Percentiles rank a stretch among this genome's conserved stretches.
These are phyloP conservation scores for Fusarium euwallaceae DNA, from an alignment of 2,329 filamentous ascomycete species.

Conservation along the genomic window DNA sequence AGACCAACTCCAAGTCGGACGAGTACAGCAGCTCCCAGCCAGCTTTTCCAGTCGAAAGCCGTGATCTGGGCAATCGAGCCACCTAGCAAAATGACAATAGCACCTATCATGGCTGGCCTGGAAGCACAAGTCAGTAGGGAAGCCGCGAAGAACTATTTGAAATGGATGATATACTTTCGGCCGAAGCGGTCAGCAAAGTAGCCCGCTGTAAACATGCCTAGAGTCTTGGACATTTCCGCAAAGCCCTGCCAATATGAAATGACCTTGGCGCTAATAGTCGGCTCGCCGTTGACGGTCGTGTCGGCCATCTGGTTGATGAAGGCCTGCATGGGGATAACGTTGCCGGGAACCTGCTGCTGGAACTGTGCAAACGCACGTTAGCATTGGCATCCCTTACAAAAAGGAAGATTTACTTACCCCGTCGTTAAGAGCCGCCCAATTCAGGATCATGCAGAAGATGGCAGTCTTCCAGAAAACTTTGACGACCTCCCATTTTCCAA, in stretches of 20 bases:
- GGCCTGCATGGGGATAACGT: slow-evolving; percentile 18
- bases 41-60: background rate
- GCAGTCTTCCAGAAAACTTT: slow-evolving; percentile 10
- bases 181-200: slow-evolving; percentile 13
- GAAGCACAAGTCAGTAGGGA: background rate
- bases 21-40: background rate
- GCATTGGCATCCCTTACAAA: background rate
- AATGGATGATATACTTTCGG: background rate
- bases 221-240: slow-evolving; percentile 26
- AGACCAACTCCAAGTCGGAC: slow-evolving; percentile 4
- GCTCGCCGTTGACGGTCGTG: slow-evolving; percentile 16
- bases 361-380: background rate
- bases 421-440: slow-evolving; percentile 4
- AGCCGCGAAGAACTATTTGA: background rate
- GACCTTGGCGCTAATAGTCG: slow-evolving; percentile 21
- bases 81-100: background rate
- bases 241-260: slow-evolving; percentile 27
- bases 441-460: slow-evolving; percentile 17
- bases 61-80: background rate
- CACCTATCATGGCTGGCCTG: background rate
- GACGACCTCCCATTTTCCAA: slow-evolving; percentile 10
- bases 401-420: background rate
- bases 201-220: slow-evolving; percentile 11
- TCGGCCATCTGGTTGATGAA: slow-evolving; percentile 24
- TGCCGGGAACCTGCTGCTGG: slow-evolving; percentile 11